Conservation (phyloP, 129 eudicot species). For the Helichrysum umbraculigerum region DNA sequence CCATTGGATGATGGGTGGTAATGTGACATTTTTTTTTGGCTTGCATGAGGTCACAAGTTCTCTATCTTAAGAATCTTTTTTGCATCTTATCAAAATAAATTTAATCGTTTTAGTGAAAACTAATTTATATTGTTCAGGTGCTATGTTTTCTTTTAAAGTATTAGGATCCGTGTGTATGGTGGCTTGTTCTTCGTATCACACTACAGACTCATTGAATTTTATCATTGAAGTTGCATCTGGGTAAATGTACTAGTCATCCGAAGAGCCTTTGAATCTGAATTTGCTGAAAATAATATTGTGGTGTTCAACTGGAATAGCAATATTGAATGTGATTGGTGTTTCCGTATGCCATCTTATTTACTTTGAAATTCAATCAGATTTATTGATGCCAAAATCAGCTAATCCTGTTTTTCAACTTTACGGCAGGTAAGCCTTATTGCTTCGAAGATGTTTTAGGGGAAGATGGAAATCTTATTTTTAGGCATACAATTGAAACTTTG, state of each 20-base stretch:
- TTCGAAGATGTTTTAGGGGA: not conserved
- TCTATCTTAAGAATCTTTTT: not conserved
- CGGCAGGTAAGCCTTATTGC: not conserved
- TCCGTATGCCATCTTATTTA: not conserved
- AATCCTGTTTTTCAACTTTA: not conserved
- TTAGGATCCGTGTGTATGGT: not conserved
- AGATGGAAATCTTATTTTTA: not conserved
- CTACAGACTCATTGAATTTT: not conserved
- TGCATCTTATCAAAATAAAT: not conserved
- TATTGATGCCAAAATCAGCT: constrained; percentile 1
- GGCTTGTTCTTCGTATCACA: constrained; percentile 5
- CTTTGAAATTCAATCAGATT: not conserved
- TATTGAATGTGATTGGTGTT: not conserved
- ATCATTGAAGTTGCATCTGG: not conserved
- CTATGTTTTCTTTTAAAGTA: not conserved
- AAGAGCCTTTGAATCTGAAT: not conserved
- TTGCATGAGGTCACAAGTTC: not conserved
- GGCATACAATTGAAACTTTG: not conserved
- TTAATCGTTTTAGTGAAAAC: not conserved
- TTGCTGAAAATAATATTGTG: not conserved
- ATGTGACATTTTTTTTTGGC: constrained; percentile 6
- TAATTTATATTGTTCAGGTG: not conserved
- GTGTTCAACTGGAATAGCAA: not conserved
- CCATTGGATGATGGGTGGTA: no score
- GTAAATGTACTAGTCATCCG: not conserved